Evolutionary conservation across 2,329 filamentous ascomycete genomes (phyloP), one percentile per base, ranked within the genome.

Genomic region (Paraphaeosphaeria sporulosa): DNA sequence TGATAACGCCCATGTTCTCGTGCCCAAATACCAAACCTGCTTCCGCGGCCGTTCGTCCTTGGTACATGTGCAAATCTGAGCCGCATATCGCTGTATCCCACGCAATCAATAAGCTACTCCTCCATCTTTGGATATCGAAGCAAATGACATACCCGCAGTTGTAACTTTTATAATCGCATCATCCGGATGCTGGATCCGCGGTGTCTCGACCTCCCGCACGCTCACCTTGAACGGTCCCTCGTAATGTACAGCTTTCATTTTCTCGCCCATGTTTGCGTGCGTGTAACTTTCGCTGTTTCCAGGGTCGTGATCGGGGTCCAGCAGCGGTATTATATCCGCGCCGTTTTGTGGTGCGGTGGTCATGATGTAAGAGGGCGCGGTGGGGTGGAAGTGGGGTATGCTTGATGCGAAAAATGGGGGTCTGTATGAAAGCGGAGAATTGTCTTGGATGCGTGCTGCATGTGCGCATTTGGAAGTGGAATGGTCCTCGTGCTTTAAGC

Each of bases 101-200:
- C 12, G 40, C 2, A 44, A 5, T 30, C 54, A 57, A 51, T 53
- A 57, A 48, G 10, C 47, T 12, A 15, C 34, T 34, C 15, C 19
- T 63, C 4, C 57, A 43, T 32, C 13, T 40, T 30, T 48, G 15
- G 5, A 4, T 13, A 17, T 8, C 8, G 4, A 12, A 32, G 30
- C 7, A 12, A 32, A 17, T 40, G 8, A 57, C 64, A 67, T 76
- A 77, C 84, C 80, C 53, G 86, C 84, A 7, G 87, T 90, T 0
- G 87, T 89, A 38, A 89, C 85, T 68, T 88, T 89, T 73, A 89
- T 84, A 60, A 89, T 86, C 36, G 84, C 82, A 78, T 89, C 87
- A 75, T 89, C 86, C 2, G 87, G 86, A 74, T 89, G 87, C 70
- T 88, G 78, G 23, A 90, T 79, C 69, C 82, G 84, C 0, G 88